These are phyloP conservation scores for Plasmodium gonderi DNA, from an alignment of 169 alveolate genomes.

Conservation along the genomic window DNA sequence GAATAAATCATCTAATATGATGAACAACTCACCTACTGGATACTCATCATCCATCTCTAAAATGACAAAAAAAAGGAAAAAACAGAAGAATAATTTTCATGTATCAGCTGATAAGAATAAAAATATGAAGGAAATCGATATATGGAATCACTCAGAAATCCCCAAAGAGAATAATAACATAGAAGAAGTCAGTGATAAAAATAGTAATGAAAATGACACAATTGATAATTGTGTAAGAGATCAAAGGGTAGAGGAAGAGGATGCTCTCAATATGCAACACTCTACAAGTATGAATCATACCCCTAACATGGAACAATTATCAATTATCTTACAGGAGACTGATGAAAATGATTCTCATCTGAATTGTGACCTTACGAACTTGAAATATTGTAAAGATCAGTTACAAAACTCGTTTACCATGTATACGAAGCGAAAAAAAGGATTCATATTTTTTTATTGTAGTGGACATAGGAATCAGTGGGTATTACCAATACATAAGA, in stretches of 20 bases:
- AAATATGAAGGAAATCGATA: neutral
- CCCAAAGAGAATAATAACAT: neutral
- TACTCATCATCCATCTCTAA: neutral
- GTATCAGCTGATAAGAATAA: neutral
- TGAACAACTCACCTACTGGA: neutral
- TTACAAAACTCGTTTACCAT: slow-evolving; percentile 27
- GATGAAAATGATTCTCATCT: neutral
- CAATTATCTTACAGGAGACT: neutral
- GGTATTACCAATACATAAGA: slow-evolving; percentile 75
- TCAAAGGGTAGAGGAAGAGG: neutral
- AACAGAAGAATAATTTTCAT: neutral
- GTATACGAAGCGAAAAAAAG: slow-evolving; percentile 54
- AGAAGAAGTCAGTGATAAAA: neutral
- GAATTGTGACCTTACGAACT: slow-evolving; percentile 32
- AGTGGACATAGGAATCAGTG: slow-evolving; percentile 84
- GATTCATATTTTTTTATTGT: slow-evolving; percentile 72
- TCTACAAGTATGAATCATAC: too few species aligned
- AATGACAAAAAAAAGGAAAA: neutral
- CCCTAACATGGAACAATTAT: too few species aligned
- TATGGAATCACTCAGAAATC: neutral
- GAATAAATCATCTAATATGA: neutral
- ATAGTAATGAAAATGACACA: neutral
- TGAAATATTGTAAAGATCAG: slow-evolving; percentile 30
- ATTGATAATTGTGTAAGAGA: neutral
- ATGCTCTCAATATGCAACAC: neutral